A percentile compares a stretch with the other conserved stretches of the same genome.
Evolutionary conservation across 148 eudicot genomes (phyloP).

Genomic region (Amaranthus cruentus): DNA sequence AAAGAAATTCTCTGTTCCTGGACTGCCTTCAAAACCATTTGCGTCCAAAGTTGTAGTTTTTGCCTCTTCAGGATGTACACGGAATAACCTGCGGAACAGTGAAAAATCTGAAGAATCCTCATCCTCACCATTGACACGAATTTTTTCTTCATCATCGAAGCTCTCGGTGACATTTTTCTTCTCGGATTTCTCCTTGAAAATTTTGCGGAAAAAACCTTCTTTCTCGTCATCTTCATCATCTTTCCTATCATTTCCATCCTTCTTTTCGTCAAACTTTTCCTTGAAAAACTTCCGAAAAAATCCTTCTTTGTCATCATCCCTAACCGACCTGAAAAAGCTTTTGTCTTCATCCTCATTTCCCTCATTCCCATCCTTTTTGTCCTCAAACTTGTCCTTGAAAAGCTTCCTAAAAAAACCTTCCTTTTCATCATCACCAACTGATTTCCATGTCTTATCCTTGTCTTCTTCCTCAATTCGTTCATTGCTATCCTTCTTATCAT

Average conservation of each 20-base stretch:
- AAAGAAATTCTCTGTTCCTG: conserved; percentile 91
- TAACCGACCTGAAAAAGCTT: conserved; percentile 31
- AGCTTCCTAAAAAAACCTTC: conserved; percentile 57
- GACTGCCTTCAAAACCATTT: conserved; percentile 77
- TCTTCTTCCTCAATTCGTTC: conserved; percentile 33
- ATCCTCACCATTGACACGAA: conserved; percentile 59
- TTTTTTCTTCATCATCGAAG: conserved; percentile 55
- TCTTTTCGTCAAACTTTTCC: conserved; percentile 41
- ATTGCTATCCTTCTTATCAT: conserved; percentile 36
- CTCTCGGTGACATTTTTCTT: conserved; percentile 51
- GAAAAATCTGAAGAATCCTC: conserved; percentile 80
- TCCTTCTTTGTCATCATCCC: conserved; percentile 43
- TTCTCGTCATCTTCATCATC: conserved; percentile 68
- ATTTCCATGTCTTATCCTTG: conserved; percentile 25
- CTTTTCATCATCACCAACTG: conserved; percentile 42
- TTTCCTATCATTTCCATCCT: conserved; percentile 39
- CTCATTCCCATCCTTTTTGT: conserved; percentile 64
- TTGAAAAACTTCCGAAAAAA: conserved; percentile 41
- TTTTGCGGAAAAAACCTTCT: conserved; percentile 83
- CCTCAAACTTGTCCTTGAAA: conserved; percentile 84
- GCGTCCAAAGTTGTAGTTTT: conserved; percentile 40
- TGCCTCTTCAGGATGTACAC: conserved; percentile 80
- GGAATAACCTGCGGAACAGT: conserved; percentile 70
- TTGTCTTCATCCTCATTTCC: conserved; percentile 47
- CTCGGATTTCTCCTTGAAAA: conserved; percentile 83